These are phyloP conservation scores for Beauveria medogensis DNA, from an alignment of 2,329 filamentous ascomycete species.

Conservation along the genomic window DNA sequence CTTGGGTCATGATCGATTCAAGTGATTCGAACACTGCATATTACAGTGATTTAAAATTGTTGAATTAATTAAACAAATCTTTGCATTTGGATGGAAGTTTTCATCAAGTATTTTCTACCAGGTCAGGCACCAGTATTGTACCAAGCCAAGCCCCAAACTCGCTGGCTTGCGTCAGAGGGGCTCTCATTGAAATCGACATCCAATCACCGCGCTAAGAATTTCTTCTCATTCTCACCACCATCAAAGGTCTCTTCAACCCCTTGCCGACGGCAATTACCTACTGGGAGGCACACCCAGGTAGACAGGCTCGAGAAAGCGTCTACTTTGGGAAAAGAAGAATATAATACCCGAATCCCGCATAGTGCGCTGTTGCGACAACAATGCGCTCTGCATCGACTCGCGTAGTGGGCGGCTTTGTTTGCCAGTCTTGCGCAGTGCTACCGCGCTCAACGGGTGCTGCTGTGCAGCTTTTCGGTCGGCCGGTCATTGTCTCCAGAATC, in stretches of 20 bases:
- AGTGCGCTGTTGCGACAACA: not conserved
- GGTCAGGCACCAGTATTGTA: no score
- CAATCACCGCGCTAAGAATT: conserved; percentile 9
- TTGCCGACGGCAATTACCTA: not conserved
- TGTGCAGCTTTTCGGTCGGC: conserved; percentile 18
- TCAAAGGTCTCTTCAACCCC: not conserved
- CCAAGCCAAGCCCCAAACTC: not conserved
- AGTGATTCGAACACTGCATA: no score
- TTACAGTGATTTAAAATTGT: not conserved
- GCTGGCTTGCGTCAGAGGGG: not conserved
- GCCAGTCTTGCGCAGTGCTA: conserved; percentile 35
- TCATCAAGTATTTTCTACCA: not conserved
- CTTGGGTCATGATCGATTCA: not conserved
- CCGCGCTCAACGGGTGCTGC: conserved; percentile 13
- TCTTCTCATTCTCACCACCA: conserved; percentile 2
- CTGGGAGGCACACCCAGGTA: not conserved
- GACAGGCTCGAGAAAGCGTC: not conserved
- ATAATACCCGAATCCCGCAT: not conserved
- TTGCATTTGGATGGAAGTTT: not conserved
- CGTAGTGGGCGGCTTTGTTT: conserved; percentile 30
- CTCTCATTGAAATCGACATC: not conserved
- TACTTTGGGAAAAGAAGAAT: not conserved
- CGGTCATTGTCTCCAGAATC: conserved; percentile 13
- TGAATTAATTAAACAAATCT: not conserved
- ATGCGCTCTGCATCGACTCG: conserved; percentile 32